Evolutionary conservation across 1,139 yeast species (phyloP).

Genomic region (Geotrichum aggregatum): DNA sequence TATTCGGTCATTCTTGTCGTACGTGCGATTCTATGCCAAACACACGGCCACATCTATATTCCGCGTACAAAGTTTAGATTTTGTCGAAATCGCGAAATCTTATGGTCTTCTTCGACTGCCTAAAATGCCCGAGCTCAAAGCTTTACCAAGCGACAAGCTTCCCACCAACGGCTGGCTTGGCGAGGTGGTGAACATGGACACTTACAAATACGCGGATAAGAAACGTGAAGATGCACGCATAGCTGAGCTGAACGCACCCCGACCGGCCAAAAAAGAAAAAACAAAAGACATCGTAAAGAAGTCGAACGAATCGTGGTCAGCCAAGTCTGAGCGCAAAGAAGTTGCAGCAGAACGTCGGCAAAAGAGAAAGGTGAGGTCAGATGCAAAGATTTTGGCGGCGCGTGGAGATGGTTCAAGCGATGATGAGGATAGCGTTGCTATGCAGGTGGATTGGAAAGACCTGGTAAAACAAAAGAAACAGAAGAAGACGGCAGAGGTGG

Average conservation of each 20-base stretch:
- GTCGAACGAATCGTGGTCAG: slow-evolving; percentile 76
- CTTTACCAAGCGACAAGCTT: slow-evolving; percentile 44
- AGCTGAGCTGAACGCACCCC: slow-evolving; percentile 46
- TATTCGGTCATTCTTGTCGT: slow-evolving; percentile 76
- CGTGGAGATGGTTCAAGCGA: slow-evolving; percentile 34
- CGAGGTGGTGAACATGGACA: slow-evolving; percentile 52
- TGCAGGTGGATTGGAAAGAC: slow-evolving; percentile 83
- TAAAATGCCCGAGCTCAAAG: slow-evolving; percentile 83
- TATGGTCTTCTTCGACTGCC: slow-evolving; percentile 84
- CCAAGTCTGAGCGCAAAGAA: slow-evolving; percentile 60
- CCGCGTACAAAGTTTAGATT: slow-evolving; percentile 66
- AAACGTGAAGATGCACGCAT: slow-evolving; percentile 61
- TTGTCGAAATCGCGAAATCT: slow-evolving; percentile 64
- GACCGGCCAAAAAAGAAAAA: slow-evolving; percentile 14
- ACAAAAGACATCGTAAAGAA: slow-evolving; percentile 27
- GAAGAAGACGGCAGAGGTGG: slow-evolving; percentile 45
- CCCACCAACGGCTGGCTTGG: slow-evolving; percentile 67
- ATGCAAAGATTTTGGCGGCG: slow-evolving; percentile 45
- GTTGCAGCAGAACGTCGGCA: slow-evolving; percentile 57
- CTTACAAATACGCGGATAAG: slow-evolving; percentile 58
- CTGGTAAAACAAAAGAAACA: slow-evolving; percentile 62
- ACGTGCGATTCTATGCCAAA: slow-evolving; percentile 75
- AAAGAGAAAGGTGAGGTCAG: slow-evolving; percentile 59
- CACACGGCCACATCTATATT: slow-evolving; percentile 92
- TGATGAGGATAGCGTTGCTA: slow-evolving; percentile 44